Conservation (phyloP, 2,329 filamentous ascomycete genomes). For the Drechslerella dactyloides region DNA sequence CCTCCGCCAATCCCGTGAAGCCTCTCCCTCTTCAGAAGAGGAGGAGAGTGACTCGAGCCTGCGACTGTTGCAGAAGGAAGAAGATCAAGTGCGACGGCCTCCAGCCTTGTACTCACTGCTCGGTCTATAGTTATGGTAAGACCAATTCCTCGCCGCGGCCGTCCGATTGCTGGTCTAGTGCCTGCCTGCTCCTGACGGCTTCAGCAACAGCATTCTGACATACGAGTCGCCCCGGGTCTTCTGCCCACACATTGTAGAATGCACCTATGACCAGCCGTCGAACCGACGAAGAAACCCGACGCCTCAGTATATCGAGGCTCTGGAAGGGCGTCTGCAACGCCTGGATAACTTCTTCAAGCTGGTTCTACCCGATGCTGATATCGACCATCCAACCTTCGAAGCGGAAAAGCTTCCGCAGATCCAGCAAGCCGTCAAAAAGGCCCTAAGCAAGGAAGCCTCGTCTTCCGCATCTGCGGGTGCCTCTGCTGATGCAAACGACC, state of each 20-base stretch:
- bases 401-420: constrained; percentile 61
- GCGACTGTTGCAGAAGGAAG: constrained; percentile 81
- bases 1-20: constrained; percentile 37
- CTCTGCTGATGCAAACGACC: constrained; percentile 60
- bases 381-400: constrained; percentile 84
- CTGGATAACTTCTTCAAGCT: constrained; percentile 80
- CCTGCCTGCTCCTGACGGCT: not conserved
- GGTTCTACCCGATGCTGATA: constrained; percentile 80
- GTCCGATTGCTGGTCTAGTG: not conserved
- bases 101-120: constrained; percentile 92
- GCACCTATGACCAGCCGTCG: constrained; percentile 93
- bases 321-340: constrained; percentile 81
- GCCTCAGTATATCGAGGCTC: constrained; percentile 88
- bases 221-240: not conserved
- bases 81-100: constrained; percentile 89
- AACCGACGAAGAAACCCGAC: constrained; percentile 88
- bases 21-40: constrained; percentile 43
- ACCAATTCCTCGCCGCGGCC: constrained; percentile 32
- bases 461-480: constrained; percentile 47
- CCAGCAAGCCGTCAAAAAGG: constrained; percentile 46
- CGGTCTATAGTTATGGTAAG: constrained; percentile 96
- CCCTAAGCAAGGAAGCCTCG: constrained; percentile 45
- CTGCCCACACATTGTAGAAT: constrained; percentile 66
- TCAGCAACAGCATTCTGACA: constrained; percentile 1
- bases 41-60: constrained; percentile 75